Conservation (phyloP, 345 rosid species). For the Eutrema heterophyllum region DNA sequence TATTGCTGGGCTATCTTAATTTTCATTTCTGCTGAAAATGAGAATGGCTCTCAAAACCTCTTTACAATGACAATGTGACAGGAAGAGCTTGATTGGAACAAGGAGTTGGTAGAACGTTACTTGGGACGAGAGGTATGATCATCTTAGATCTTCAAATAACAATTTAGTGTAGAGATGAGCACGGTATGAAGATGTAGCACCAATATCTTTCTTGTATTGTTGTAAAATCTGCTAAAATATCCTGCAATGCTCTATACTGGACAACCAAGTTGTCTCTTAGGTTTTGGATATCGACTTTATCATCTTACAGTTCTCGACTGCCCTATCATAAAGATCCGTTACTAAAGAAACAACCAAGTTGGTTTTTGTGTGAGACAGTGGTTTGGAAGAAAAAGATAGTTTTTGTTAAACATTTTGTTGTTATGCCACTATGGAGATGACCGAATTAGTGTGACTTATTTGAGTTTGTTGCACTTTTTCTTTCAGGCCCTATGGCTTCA, state of each 20-base stretch:
- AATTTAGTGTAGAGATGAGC: neutral
- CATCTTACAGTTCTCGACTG: neutral
- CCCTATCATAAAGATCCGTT: neutral
- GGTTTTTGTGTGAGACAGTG: neutral
- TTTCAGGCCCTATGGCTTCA: conserved; percentile 83
- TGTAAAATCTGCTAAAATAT: neutral
- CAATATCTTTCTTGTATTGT: neutral
- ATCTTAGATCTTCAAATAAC: neutral
- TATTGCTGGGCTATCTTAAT: neutral
- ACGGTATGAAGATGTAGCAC: neutral
- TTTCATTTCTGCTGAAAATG: neutral
- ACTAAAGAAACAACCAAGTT: neutral
- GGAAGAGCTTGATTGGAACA: conserved; percentile 88
- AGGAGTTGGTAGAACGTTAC: conserved; percentile 57
- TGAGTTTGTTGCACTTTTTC: neutral
- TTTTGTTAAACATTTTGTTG: neutral
- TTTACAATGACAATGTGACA: conserved; percentile 30
- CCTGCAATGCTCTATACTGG: neutral
- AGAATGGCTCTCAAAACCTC: neutral
- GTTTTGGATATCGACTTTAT: neutral
- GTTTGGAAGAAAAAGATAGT: neutral
- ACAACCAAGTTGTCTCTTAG: neutral
- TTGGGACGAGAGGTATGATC: conserved; percentile 80
- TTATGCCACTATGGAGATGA: neutral
- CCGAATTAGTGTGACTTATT: neutral